phyloP scores from a whole-genome alignment of 1,284 basidiomycete species.

The Amylostereum chailletii region DNA sequence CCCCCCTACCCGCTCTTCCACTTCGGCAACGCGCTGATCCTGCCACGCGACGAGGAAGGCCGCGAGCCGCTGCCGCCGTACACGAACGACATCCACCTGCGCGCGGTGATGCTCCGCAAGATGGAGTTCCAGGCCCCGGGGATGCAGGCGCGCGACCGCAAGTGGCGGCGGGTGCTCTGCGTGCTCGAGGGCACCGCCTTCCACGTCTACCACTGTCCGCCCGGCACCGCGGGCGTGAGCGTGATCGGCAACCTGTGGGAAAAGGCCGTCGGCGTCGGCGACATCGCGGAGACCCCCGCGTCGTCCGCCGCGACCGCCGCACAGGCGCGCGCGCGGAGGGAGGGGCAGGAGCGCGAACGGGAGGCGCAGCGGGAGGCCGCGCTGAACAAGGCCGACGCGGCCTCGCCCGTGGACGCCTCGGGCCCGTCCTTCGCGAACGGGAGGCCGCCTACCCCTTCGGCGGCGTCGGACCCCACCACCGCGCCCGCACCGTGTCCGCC shows the following conservation, averaged over 20 bases:
- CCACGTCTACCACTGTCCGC: constrained; percentile 69
- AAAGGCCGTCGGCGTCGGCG: constrained; percentile 58
- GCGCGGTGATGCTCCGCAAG: constrained; percentile 84
- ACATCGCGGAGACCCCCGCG: constrained; percentile 26
- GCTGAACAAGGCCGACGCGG: neutral
- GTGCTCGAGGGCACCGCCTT: constrained; percentile 91
- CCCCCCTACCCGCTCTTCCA: constrained; percentile 43
- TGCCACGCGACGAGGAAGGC: constrained; percentile 62
- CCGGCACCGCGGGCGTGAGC: constrained; percentile 37
- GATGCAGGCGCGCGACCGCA: constrained; percentile 81
- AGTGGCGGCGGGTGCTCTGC: constrained; percentile 86
- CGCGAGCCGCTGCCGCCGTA: constrained; percentile 77
- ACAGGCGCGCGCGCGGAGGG: constrained; percentile 15
- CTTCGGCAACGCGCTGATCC: constrained; percentile 27
- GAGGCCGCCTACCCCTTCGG: neutral
- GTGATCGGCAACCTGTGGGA: constrained; percentile 70
- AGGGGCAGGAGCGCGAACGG: constrained; percentile 8
- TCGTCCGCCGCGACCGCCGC: constrained; percentile 15
- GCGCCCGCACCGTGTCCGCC: constrained; percentile 3
- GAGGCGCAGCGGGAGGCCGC: constrained; percentile 6
- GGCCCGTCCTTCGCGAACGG: neutral
- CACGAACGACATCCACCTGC: constrained; percentile 77
- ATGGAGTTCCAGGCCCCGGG: constrained; percentile 88
- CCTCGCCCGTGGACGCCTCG: neutral
- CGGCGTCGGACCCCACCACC: neutral